Base-by-base conservation (phyloP, 1,139 yeast species). In the Suhomyces taliae region DNA sequence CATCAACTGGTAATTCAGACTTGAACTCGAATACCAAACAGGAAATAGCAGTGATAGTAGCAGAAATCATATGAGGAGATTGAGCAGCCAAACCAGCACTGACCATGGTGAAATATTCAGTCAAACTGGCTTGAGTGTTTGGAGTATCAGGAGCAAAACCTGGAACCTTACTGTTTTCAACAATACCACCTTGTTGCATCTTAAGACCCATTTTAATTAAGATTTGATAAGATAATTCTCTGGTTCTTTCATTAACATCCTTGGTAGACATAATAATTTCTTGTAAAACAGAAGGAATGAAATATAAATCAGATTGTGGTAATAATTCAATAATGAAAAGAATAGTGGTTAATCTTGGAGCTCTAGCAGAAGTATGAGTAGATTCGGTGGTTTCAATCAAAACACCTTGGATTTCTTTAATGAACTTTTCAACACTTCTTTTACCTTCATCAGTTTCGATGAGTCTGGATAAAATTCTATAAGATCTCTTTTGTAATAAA, bases 71-170 rank as follows among this genome's bases (percentile, higher is more conserved):
- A 66, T 91, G 96, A 32, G 95, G 93, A 37, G 95, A 81, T 57
- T 87, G 85, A 46, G 97, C 97, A 34, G 95, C 97, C 56, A 95
- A 77, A 70, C 99, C 99, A 40, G 97, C 99, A 67, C 95, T 83
- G 26, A 93, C 87, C 87, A 93, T 90, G 33, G 95, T 90, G 71
- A 93, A 89, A 62, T 76, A 90, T 67, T 90, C 97, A 40, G 83
- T 79, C 51, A 93, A 75, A 14, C 82, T 76, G 8, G 96, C 96
- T 47, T 78, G 74, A 1, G 85, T 74, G 49, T 80, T 78, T 12
- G 86, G 85, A 36, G 83, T 79, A 15, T 72, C 74, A 12, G 75
- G 72, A 44, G 79, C 91, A 65, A 87, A 81, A 1, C 87, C 90
- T 31, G 90, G 85, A 44, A 88, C 82, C 59, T 77, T 74, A 27